A percentile compares a stretch with the other conserved stretches of the same genome.
phyloP scores from a whole-genome alignment of 2,329 filamentous ascomycete species.

The Nemania bipapillata region DNA sequence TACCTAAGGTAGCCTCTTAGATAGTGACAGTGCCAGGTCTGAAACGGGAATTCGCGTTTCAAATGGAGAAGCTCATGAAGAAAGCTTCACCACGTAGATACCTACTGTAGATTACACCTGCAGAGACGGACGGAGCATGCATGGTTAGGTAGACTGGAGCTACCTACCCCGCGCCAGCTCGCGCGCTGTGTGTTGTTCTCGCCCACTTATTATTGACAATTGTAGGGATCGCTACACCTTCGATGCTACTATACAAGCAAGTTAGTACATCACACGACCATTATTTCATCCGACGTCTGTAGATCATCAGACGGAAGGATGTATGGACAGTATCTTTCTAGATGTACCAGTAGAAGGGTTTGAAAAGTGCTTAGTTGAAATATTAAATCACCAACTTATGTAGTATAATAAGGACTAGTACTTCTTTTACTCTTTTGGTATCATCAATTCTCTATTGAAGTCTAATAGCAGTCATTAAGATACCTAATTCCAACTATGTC shows the following conservation, averaged over 20 bases:
- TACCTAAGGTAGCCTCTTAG: no score
- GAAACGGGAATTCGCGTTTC: constrained; percentile 5
- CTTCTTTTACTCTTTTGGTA: constrained; percentile 8
- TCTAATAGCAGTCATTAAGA: neutral
- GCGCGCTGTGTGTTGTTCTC: constrained; percentile 26
- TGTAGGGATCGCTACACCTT: neutral
- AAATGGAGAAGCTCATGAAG: neutral
- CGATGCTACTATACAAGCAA: no score
- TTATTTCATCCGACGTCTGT: neutral
- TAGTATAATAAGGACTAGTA: neutral
- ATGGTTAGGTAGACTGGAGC: no score
- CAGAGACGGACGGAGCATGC: no score
- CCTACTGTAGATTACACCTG: neutral
- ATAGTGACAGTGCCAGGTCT: neutral
- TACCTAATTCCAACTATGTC: neutral
- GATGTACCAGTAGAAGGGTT: no score
- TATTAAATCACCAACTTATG: no score
- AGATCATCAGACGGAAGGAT: neutral
- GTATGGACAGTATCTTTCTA: no score
- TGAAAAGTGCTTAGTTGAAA: no score
- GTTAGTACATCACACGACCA: neutral
- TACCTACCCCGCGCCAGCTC: constrained; percentile 29
- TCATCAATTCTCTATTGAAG: constrained; percentile 16
- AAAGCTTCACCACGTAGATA: constrained; percentile 7
- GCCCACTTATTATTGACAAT: constrained; percentile 9